phyloP scores from a whole-genome alignment of 108 stramenopile genomes.

The Aurantiochytrium sp. region DNA sequence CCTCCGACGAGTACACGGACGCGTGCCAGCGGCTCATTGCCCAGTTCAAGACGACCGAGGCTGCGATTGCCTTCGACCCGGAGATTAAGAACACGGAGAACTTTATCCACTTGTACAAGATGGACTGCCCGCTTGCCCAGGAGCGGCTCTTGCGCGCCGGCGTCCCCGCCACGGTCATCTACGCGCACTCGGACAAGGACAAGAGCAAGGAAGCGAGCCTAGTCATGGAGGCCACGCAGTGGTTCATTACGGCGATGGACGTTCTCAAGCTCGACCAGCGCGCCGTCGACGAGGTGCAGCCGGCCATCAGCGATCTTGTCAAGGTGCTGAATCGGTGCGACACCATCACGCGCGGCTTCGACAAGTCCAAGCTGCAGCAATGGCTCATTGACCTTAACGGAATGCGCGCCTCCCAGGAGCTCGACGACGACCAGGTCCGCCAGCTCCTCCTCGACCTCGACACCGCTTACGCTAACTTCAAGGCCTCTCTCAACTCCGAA shows the following conservation, averaged over 20 bases:
- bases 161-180: slow-evolving; percentile 82
- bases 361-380: slow-evolving; percentile 69
- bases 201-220: neutral
- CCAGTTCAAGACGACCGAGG: slow-evolving; percentile 87
- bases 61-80: slow-evolving; percentile 36
- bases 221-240: slow-evolving; percentile 53
- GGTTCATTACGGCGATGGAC: slow-evolving; percentile 97
- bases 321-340: slow-evolving; percentile 72
- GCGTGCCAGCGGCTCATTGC: slow-evolving; percentile 88
- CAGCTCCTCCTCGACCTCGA: slow-evolving; percentile 87
- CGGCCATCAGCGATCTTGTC: slow-evolving; percentile 81
- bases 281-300: slow-evolving; percentile 93
- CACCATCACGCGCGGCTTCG: slow-evolving; percentile 80
- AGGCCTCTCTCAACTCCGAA: slow-evolving; percentile 59
- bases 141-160: slow-evolving; percentile 79
- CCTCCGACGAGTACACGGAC: slow-evolving; percentile 71
- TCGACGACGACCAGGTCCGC: slow-evolving; percentile 82
- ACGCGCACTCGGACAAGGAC: slow-evolving; percentile 47
- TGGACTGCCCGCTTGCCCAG: slow-evolving; percentile 91
- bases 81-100: slow-evolving; percentile 39
- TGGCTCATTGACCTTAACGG: slow-evolving; percentile 87
- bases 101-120: slow-evolving; percentile 82
- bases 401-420: slow-evolving; percentile 86
- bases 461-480: slow-evolving; percentile 76
- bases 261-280: slow-evolving; percentile 84